These are phyloP conservation scores for Naganishia antarctica DNA, from an alignment of 768 basidiomycete genomes.

Conservation along the genomic window DNA sequence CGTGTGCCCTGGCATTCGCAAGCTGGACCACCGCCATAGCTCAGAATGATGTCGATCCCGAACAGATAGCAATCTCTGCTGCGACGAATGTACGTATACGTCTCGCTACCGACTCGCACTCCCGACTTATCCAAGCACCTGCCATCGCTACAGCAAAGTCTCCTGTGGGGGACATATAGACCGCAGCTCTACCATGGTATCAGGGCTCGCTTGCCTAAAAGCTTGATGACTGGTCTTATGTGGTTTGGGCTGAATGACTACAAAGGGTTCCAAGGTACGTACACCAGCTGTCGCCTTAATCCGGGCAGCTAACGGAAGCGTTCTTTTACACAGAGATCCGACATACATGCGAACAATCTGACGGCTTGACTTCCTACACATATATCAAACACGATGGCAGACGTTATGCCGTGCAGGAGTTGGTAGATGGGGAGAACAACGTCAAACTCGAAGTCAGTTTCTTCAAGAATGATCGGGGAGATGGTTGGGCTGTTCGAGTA, in stretches of 20 bases:
- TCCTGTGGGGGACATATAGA: conserved; percentile 80
- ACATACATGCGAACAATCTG: conserved; percentile 83
- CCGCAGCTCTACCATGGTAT: conserved; percentile 95
- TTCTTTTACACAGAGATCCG: conserved; percentile 56
- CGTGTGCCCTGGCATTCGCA: neutral
- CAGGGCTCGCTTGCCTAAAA: conserved; percentile 74
- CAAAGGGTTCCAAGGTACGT: conserved; percentile 56
- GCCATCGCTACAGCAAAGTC: conserved; percentile 10
- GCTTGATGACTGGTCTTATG: conserved; percentile 85
- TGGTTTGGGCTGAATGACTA: conserved; percentile 91
- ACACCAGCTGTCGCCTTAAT: neutral
- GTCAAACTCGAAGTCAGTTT: conserved; percentile 78
- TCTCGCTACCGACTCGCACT: neutral
- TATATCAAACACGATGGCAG: conserved; percentile 85
- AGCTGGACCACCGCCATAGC: conserved; percentile 1
- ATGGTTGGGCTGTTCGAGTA: conserved; percentile 47
- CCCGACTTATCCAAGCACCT: neutral
- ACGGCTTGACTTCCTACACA: conserved; percentile 72
- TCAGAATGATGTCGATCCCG: neutral
- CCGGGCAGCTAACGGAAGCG: conserved; percentile 6
- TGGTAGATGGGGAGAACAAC: conserved; percentile 76
- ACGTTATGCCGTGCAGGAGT: conserved; percentile 75
- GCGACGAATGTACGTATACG: conserved; percentile 1
- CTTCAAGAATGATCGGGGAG: conserved; percentile 73
- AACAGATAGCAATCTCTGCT: conserved; percentile 13